phyloP scores from a whole-genome alignment of 805 yeast genomes.

The Cyberlindnera amylophila region DNA sequence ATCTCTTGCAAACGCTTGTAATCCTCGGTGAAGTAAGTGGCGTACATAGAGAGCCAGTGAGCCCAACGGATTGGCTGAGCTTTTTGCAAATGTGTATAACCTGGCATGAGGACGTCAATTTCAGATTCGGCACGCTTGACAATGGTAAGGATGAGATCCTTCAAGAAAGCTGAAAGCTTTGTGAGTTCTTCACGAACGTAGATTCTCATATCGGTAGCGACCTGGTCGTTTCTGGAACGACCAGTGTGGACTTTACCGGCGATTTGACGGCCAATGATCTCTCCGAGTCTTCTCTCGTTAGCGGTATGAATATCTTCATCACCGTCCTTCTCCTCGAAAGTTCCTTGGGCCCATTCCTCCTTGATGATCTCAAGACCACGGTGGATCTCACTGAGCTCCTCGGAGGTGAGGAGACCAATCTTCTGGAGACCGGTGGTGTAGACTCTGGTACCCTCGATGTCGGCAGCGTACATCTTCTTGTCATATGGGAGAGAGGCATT shows the following conservation, averaged over 20 bases:
- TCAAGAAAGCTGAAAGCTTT: conserved; percentile 52
- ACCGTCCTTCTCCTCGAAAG: conserved; percentile 73
- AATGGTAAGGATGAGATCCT: conserved; percentile 62
- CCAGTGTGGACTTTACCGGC: conserved; percentile 99
- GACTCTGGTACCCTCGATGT: conserved; percentile 88
- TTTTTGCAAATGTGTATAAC: conserved; percentile 96
- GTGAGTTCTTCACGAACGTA: conserved; percentile 76
- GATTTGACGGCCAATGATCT: conserved; percentile 86
- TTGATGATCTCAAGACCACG: conserved; percentile 69
- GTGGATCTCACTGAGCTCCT: conserved; percentile 80
- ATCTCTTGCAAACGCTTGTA: conserved; percentile 80
- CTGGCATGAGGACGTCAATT: conserved; percentile 95
- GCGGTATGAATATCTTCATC: conserved; percentile 99
- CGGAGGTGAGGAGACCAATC: conserved; percentile 65
- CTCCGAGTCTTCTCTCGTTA: conserved; percentile 96
- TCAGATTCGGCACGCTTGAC: conserved; percentile 76
- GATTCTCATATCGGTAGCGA: conserved; percentile 97
- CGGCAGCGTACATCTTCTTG: conserved; percentile 90
- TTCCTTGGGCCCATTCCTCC: conserved; percentile 73
- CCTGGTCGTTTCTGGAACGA: conserved; percentile 97
- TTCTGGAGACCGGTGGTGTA: conserved; percentile 85
- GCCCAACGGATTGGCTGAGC: conserved; percentile 99
- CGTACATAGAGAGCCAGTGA: conserved; percentile 93
- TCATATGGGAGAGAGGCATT: conserved; percentile 97
- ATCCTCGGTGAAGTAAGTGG: conserved; percentile 91